These are phyloP conservation scores for Coemansia aciculifera DNA, from an alignment of 192 early-diverging fungal species.

Conservation along the genomic window DNA sequence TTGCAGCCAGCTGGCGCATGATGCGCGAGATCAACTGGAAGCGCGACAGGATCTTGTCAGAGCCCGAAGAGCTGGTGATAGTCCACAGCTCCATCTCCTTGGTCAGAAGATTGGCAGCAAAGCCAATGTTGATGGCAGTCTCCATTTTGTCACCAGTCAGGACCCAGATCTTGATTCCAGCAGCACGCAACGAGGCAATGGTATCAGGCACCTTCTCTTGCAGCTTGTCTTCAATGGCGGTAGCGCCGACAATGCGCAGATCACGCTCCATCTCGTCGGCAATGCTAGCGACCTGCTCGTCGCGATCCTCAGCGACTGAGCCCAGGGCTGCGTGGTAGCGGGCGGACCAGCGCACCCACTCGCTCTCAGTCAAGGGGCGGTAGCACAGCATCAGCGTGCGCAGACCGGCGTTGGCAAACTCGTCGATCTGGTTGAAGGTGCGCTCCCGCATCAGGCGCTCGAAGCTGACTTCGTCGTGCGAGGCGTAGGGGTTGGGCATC, in stretches of 20 bases:
- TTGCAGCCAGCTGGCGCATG: conserved; percentile 46
- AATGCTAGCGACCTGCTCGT: conserved; percentile 72
- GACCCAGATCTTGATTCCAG: conserved; percentile 96
- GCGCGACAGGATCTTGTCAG: conserved; percentile 47
- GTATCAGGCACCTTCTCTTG: conserved; percentile 97
- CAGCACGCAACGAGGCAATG: conserved; percentile 77
- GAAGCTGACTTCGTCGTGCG: conserved; percentile 44
- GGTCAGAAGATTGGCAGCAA: conserved; percentile 85
- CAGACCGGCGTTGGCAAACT: conserved; percentile 77
- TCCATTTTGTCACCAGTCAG: conserved; percentile 97
- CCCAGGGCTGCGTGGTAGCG: conserved; percentile 70
- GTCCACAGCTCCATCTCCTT: conserved; percentile 82
- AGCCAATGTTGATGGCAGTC: conserved; percentile 98
- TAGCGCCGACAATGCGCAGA: conserved; percentile 86
- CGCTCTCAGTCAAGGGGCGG: conserved; percentile 66
- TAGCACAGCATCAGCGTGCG: conserved; percentile 91
- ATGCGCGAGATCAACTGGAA: conserved; percentile 53
- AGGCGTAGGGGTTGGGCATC: conserved; percentile 14
- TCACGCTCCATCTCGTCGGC: conserved; percentile 80
- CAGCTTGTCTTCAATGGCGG: conserved; percentile 96
- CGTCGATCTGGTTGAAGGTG: conserved; percentile 75
- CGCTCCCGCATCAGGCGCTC: conserved; percentile 67
- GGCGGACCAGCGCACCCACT: conserved; percentile 70
- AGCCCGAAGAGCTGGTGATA: conserved; percentile 47
- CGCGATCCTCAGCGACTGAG: conserved; percentile 76